Evolutionary conservation across 345 rosid genomes (phyloP).

Genomic region (Punica granatum): DNA sequence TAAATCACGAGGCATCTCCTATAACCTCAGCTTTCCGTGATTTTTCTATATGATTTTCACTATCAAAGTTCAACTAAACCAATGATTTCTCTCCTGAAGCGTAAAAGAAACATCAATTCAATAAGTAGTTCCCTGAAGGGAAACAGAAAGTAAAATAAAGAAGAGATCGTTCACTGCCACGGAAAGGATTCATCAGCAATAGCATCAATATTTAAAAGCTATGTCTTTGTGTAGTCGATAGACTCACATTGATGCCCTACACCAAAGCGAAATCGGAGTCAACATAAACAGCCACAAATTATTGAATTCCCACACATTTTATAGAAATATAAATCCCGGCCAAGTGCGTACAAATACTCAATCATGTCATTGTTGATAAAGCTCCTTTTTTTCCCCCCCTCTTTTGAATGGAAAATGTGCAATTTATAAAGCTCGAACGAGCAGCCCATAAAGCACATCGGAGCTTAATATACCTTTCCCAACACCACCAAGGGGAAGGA

Average conservation of each 20-base stretch:
- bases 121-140: slow-evolving; percentile 1
- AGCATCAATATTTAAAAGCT: neutral
- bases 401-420: neutral
- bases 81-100: slow-evolving; percentile 7
- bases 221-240: neutral
- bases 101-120: neutral
- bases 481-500: neutral
- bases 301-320: neutral
- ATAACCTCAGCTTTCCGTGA: slow-evolving; percentile 14
- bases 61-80: slow-evolving; percentile 8
- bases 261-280: neutral
- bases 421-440: neutral
- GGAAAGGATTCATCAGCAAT: neutral
- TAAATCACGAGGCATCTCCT: slow-evolving; percentile 74
- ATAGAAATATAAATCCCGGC: neutral
- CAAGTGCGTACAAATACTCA: neutral
- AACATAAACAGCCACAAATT: neutral
- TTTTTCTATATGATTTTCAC: slow-evolving; percentile 8
- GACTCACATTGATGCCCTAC: neutral
- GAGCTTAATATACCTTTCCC: neutral
- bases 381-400: neutral
- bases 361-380: neutral
- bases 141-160: neutral
- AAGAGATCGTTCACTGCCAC: neutral
- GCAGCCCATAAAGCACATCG: neutral